Percentiles rank a stretch among this genome's conserved stretches.
Conservation (phyloP, 1,139 yeast genomes). For the Candida labiduridarum region DNA sequence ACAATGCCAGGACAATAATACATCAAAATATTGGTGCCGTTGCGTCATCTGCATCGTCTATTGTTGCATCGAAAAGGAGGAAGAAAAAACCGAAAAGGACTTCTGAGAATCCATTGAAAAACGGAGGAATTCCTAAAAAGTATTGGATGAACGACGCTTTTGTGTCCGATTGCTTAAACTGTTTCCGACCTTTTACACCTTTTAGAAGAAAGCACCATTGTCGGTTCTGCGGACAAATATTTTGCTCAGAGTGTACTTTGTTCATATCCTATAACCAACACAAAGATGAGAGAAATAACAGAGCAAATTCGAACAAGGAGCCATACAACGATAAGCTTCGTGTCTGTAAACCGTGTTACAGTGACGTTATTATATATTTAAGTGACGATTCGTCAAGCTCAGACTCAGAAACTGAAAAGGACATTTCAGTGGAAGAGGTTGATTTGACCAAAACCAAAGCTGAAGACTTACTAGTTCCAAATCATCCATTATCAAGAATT, state of each 20-base stretch:
- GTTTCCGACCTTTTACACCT: conserved; percentile 71
- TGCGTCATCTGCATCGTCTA: conserved; percentile 35
- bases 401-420: conserved; percentile 23
- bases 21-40: conserved; percentile 33
- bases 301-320: conserved; percentile 30
- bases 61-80: conserved; percentile 23
- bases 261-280: conserved; percentile 78
- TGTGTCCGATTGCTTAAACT: conserved; percentile 78
- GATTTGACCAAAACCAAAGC: conserved; percentile 16
- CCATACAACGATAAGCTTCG: conserved; percentile 67
- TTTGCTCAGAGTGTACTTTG: conserved; percentile 84
- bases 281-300: conserved; percentile 37
- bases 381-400: conserved; percentile 61
- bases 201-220: conserved; percentile 95
- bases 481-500: conserved; percentile 33
- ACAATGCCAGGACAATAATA: conserved; percentile 42
- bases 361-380: conserved; percentile 63
- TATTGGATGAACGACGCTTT: conserved; percentile 94
- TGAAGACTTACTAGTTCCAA: conserved; percentile 26
- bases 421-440: conserved; percentile 19
- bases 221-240: conserved; percentile 93
- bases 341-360: conserved; percentile 78
- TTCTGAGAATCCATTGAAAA: conserved; percentile 50
- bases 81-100: conserved; percentile 36
- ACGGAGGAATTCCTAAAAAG: conserved; percentile 59